Conservation (phyloP, 495 filamentous ascomycete genomes). For the Penicillium longicatenatum region DNA sequence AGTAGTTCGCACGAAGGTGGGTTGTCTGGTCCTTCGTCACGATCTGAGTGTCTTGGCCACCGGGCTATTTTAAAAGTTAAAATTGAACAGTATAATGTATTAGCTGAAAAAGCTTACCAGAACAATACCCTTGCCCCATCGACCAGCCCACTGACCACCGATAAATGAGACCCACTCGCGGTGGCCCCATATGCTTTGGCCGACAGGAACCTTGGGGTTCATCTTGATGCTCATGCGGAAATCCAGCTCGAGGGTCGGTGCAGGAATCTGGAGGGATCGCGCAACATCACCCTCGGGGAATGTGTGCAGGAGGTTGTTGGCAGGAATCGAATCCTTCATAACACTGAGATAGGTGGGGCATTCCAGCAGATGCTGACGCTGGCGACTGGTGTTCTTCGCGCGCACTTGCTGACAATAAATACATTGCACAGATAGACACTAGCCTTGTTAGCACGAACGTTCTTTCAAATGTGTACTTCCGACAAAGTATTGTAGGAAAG, state of each 20-base stretch:
- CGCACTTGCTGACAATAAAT: constrained; percentile 60
- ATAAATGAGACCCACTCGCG: constrained; percentile 60
- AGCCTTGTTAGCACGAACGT: constrained; percentile 10
- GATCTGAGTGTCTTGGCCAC: constrained; percentile 61
- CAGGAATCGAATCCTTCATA: constrained; percentile 61
- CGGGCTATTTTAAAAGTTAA: constrained; percentile 44
- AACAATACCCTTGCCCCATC: constrained; percentile 60
- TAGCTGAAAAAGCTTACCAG: constrained; percentile 43
- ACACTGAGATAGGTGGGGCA: constrained; percentile 58
- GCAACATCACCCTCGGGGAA: constrained; percentile 57
- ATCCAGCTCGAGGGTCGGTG: constrained; percentile 59
- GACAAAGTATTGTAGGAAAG: neutral
- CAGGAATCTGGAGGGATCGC: constrained; percentile 54
- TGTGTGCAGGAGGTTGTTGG: constrained; percentile 57
- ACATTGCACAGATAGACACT: constrained; percentile 60
- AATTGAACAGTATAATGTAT: neutral
- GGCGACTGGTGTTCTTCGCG: constrained; percentile 59
- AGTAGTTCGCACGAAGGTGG: constrained; percentile 53
- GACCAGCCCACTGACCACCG: constrained; percentile 61
- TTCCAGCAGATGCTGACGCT: constrained; percentile 56
- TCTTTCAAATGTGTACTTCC: neutral
- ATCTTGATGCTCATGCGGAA: constrained; percentile 65
- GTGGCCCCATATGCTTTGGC: constrained; percentile 55
- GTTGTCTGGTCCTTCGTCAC: constrained; percentile 57
- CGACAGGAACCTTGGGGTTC: constrained; percentile 57